Conservation (phyloP, 176 grass and related monocot genomes). For the Chloris gayana region DNA sequence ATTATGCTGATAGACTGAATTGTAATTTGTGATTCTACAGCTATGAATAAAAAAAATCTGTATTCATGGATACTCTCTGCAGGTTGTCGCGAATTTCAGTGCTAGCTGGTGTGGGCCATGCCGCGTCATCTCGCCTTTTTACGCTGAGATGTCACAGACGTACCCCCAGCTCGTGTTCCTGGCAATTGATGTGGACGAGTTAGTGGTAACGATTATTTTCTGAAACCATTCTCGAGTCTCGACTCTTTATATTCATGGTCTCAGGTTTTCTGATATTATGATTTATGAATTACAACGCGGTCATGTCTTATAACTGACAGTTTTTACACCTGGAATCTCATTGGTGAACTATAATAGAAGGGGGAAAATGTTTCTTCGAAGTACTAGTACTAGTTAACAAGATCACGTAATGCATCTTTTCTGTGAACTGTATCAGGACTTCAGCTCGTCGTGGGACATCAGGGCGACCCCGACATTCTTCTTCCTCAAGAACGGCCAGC, state of each 20-base stretch:
- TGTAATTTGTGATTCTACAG: not conserved
- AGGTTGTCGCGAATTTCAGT: constrained; percentile 81
- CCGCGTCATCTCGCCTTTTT: constrained; percentile 59
- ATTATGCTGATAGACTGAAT: not conserved
- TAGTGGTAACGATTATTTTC: constrained; percentile 49
- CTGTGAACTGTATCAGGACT: constrained; percentile 56
- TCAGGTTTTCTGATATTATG: not conserved
- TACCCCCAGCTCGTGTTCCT: constrained; percentile 77
- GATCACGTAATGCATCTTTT: not conserved
- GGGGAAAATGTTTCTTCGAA: not conserved
- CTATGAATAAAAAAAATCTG: not conserved
- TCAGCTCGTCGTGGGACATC: constrained; percentile 91
- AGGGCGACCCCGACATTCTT: constrained; percentile 89
- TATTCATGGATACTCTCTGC: constrained; percentile 3
- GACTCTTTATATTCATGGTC: not conserved
- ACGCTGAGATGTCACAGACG: constrained; percentile 69
- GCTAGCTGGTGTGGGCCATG: constrained; percentile 83
- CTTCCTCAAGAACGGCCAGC: constrained; percentile 87
- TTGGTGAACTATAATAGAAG: not conserved
- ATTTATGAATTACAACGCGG: not conserved
- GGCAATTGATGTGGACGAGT: constrained; percentile 63
- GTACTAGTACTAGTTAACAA: no score
- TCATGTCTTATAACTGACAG: not conserved
- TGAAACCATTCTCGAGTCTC: not conserved
- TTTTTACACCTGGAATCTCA: not conserved